These are phyloP conservation scores for Lanmaoa pseudosensibilis DNA, from an alignment of 768 basidiomycete genomes.

Conservation along the genomic window DNA sequence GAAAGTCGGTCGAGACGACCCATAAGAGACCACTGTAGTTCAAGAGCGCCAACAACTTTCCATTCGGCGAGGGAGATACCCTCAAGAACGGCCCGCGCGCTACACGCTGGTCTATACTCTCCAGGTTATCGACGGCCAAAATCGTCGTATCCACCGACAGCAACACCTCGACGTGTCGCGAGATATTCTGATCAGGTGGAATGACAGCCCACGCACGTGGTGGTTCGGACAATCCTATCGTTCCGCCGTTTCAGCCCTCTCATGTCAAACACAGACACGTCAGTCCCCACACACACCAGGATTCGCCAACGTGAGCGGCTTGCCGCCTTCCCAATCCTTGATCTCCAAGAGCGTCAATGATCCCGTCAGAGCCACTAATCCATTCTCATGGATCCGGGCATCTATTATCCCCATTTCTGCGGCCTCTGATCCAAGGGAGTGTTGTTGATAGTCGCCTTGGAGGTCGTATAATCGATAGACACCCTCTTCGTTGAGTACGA, in stretches of 20 bases:
- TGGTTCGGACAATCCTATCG: conserved; percentile 67
- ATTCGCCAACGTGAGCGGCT: conserved; percentile 70
- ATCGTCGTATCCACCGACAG: conserved; percentile 81
- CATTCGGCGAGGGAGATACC: conserved; percentile 89
- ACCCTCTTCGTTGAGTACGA: conserved; percentile 90
- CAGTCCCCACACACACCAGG: conserved; percentile 57
- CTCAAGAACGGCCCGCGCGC: conserved; percentile 87
- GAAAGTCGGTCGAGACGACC: conserved; percentile 96
- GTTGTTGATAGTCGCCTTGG: conserved; percentile 82
- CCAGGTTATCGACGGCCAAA: conserved; percentile 83
- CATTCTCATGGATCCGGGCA: conserved; percentile 82
- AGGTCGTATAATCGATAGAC: conserved; percentile 87
- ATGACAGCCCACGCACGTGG: conserved; percentile 87
- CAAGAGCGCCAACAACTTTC: conserved; percentile 85
- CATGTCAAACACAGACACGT: conserved; percentile 1
- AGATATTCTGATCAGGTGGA: conserved; percentile 85
- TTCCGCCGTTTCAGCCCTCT: conserved; percentile 4
- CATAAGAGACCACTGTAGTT: conserved; percentile 73
- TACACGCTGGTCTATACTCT: conserved; percentile 83
- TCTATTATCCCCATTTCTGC: conserved; percentile 81
- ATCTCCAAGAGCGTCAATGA: conserved; percentile 79
- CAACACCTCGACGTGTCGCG: conserved; percentile 86
- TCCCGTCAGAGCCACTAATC: conserved; percentile 82
- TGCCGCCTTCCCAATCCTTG: conserved; percentile 82
- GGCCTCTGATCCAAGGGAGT: conserved; percentile 80